These are phyloP conservation scores for Metschnikowia amazonensis DNA, from an alignment of 805 yeast genomes.

Conservation along the genomic window DNA sequence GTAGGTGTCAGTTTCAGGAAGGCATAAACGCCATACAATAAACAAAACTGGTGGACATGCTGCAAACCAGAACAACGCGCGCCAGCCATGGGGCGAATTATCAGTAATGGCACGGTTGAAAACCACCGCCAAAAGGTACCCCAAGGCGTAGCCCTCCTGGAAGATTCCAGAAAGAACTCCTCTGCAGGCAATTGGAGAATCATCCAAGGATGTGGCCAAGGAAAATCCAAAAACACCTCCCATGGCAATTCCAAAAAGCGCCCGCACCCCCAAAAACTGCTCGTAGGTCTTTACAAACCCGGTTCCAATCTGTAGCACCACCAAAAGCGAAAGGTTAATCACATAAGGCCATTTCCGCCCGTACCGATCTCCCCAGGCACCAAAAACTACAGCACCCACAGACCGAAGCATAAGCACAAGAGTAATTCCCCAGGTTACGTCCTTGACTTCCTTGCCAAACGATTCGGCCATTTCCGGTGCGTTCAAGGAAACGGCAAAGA, in stretches of 20 bases:
- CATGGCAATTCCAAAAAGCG: slow-evolving; percentile 64
- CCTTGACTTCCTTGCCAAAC: slow-evolving; percentile 44
- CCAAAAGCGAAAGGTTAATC: slow-evolving; percentile 42
- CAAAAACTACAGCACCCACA: slow-evolving; percentile 62
- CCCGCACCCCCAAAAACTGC: slow-evolving; percentile 60
- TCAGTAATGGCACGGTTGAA: slow-evolving; percentile 56
- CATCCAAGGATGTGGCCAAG: slow-evolving; percentile 64
- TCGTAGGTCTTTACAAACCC: slow-evolving; percentile 55
- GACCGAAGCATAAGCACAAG: slow-evolving; percentile 66
- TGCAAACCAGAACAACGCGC: slow-evolving; percentile 65
- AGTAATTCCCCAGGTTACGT: slow-evolving; percentile 68
- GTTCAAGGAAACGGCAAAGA: slow-evolving; percentile 54
- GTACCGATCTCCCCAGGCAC: slow-evolving; percentile 54
- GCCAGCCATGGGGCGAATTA: slow-evolving; percentile 54
- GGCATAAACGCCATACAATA: slow-evolving; percentile 50
- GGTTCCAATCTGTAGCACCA: slow-evolving; percentile 57
- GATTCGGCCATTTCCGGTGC: slow-evolving; percentile 44
- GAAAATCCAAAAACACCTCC: slow-evolving; percentile 69
- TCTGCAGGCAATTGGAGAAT: slow-evolving; percentile 53
- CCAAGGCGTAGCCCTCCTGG: slow-evolving; percentile 79
- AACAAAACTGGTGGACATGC: slow-evolving; percentile 65
- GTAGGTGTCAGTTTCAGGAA: slow-evolving; percentile 60
- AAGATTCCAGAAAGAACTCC: slow-evolving; percentile 64
- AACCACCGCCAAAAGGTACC: slow-evolving; percentile 60
- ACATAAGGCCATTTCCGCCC: slow-evolving; percentile 61